Percentiles rank a stretch among this genome's conserved stretches.
phyloP scores from a whole-genome alignment of 2,329 filamentous ascomycete genomes.

The Fusarium illudens region DNA sequence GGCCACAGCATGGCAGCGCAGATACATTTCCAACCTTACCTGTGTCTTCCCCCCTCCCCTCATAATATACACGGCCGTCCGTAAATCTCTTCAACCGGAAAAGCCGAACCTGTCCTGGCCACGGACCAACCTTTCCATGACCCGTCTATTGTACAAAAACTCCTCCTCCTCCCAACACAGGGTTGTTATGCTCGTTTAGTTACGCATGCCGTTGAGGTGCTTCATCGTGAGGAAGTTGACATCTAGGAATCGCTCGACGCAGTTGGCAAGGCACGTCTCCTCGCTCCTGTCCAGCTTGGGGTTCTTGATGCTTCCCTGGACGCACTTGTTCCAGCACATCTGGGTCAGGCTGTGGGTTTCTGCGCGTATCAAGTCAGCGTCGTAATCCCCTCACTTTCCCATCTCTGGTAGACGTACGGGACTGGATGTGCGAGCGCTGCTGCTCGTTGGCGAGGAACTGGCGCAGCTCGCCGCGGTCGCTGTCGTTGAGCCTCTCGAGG shows the following conservation, averaged over 20 bases:
- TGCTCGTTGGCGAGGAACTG: conserved; percentile 85
- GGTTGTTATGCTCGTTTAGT: conserved; percentile 8
- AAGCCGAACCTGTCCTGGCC: background rate
- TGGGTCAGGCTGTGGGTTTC: conserved; percentile 68
- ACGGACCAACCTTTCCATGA: conserved; percentile 1
- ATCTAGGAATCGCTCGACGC: conserved; percentile 93
- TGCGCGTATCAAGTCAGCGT: conserved; percentile 35
- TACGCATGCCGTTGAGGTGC: conserved; percentile 74
- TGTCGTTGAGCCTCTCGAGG: conserved; percentile 77
- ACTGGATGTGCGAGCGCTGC: conserved; percentile 77
- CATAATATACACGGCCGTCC: conserved; percentile 20
- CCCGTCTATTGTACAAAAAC: conserved; percentile 30
- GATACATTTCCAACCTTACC: background rate
- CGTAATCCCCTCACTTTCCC: conserved; percentile 11
- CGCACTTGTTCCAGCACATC: conserved; percentile 94
- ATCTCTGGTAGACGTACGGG: conserved; percentile 58
- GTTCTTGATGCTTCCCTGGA: conserved; percentile 76
- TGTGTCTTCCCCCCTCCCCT: background rate
- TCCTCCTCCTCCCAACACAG: conserved; percentile 4
- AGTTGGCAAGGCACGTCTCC: conserved; percentile 87
- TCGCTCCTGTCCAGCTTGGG: conserved; percentile 79
- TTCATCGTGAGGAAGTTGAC: conserved; percentile 84
- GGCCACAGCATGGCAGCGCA: background rate
- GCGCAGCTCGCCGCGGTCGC: conserved; percentile 87
- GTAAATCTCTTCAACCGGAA: conserved; percentile 6